Evolutionary conservation across 306 rosid genomes (phyloP), one percentile per base, ranked within the genome.

Genomic region (Gillenia trifoliata): DNA sequence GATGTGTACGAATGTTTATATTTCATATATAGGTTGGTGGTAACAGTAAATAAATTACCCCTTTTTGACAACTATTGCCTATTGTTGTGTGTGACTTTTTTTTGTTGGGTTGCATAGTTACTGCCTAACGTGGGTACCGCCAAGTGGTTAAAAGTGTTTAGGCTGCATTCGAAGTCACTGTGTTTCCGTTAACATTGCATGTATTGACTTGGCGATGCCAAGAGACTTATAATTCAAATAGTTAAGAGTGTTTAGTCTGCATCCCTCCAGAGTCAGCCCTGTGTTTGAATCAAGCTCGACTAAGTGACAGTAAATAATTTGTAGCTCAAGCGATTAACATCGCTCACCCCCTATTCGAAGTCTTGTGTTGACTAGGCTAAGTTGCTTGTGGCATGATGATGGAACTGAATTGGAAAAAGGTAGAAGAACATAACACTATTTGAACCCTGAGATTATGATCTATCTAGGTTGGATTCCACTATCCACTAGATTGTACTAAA

Each of bases 1-100:
- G 63, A 64, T 85, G 82, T 70, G 78, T 75, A 82, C 72, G 75
- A 11, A 71, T 86, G 75, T 76, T 83, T 63, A 79, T 79, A 79
- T 72, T 63, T 61, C 64, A 78, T 81, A 47, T 22, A 50, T 83
- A 77, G 81, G n/a, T 75, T 82, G 77, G 63, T 63, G 78, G 66
- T 74, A 73, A 83, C 83, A 86, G 43, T 43, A 73, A 83, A 78
- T 29, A n/a, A 62, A 52, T 33, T 36, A 70, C 57, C 77, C 83
- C 73, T 56, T 71, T 64, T 70, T 40, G 20, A 30, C 26, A 4
- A 12, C 16, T 5, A 13, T 60, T 59, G 33, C 3, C 28, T 20
- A 20, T 19, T 52, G 59, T 5, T 52, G 11, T 6, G 25, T 55
- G 28, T 9, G 61, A 55, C 11, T 3, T 57, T 15, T 12, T 12